Evolutionary conservation across 192 early-diverging fungal species (phyloP).

Genomic region (Coemansia sp.): DNA sequence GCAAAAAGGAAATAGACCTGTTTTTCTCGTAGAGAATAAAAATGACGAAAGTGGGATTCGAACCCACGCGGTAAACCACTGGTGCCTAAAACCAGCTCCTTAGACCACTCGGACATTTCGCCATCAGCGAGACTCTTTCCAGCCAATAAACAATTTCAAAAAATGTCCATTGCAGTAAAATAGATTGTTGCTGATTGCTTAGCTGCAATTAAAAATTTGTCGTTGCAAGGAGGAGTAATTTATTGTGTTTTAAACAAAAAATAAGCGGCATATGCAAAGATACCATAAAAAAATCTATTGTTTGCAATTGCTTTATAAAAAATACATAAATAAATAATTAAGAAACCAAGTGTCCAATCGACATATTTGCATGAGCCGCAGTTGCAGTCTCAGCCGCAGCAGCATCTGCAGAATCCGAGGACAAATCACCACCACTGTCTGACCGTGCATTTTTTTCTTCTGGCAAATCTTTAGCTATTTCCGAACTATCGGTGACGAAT

Average conservation of each 20-base stretch:
- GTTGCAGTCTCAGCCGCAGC: too few species aligned
- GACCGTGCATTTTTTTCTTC: too few species aligned
- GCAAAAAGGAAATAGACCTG: not conserved
- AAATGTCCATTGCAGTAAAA: not conserved
- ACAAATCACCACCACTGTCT: not conserved
- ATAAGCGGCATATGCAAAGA: too few species aligned
- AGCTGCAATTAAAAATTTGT: not conserved
- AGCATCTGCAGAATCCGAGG: not conserved
- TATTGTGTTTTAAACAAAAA: too few species aligned
- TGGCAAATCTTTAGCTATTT: too few species aligned
- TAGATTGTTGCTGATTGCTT: not conserved
- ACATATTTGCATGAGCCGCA: not conserved
- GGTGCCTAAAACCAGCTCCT: slow-evolving; percentile 53
- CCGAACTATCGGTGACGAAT: not conserved
- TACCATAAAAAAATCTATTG: too few species aligned
- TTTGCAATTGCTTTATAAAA: too few species aligned
- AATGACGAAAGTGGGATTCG: slow-evolving; percentile 51
- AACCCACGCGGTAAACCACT: slow-evolving; percentile 53
- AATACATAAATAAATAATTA: not conserved
- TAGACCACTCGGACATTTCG: slow-evolving; percentile 55
- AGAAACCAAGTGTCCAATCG: not conserved
- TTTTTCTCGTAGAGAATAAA: not conserved
- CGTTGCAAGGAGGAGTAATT: too few species aligned
- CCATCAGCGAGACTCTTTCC: not conserved
- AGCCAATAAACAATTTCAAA: not conserved